Evolutionary conservation across 2,329 filamentous ascomycete genomes (phyloP).

Genomic region (Acephala macrosclerotiorum): DNA sequence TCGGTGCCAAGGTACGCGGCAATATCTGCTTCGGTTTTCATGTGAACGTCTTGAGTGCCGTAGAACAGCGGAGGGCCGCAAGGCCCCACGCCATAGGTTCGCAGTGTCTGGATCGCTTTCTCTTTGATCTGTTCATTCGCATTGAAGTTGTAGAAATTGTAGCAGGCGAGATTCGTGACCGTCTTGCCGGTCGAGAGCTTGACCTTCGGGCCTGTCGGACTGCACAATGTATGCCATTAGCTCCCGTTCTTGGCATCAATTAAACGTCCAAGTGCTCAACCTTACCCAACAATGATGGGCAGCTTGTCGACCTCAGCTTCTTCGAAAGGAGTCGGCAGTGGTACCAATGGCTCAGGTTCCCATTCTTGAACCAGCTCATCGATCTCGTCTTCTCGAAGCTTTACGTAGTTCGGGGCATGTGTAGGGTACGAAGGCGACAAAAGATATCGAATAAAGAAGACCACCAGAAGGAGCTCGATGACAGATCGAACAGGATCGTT

Average conservation of each 20-base stretch:
- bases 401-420: slow-evolving; percentile 86
- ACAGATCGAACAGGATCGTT: slow-evolving; percentile 94
- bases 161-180: slow-evolving; percentile 93
- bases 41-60: slow-evolving; percentile 96
- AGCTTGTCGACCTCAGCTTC: slow-evolving; percentile 83
- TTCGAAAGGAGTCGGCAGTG: slow-evolving; percentile 76
- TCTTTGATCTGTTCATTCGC: slow-evolving; percentile 92
- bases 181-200: slow-evolving; percentile 89
- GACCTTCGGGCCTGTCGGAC: slow-evolving; percentile 87
- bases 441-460: slow-evolving; percentile 95
- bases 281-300: slow-evolving; percentile 87
- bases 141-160: slow-evolving; percentile 98
- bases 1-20: slow-evolving; percentile 87
- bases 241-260: background rate
- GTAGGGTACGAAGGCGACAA: slow-evolving; percentile 93
- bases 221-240: slow-evolving; percentile 46
- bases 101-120: slow-evolving; percentile 91
- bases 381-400: slow-evolving; percentile 76
- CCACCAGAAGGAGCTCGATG: slow-evolving; percentile 90
- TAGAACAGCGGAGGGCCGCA: slow-evolving; percentile 98
- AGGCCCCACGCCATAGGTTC: slow-evolving; percentile 94
- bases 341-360: slow-evolving; percentile 91
- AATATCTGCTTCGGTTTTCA: slow-evolving; percentile 95
- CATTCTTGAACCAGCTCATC: slow-evolving; percentile 97
- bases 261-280: slow-evolving; percentile 9